Percentiles rank a stretch among this genome's conserved stretches.
Evolutionary conservation across 306 rosid genomes (phyloP).

Genomic region (Pachyrhizus erosus): DNA sequence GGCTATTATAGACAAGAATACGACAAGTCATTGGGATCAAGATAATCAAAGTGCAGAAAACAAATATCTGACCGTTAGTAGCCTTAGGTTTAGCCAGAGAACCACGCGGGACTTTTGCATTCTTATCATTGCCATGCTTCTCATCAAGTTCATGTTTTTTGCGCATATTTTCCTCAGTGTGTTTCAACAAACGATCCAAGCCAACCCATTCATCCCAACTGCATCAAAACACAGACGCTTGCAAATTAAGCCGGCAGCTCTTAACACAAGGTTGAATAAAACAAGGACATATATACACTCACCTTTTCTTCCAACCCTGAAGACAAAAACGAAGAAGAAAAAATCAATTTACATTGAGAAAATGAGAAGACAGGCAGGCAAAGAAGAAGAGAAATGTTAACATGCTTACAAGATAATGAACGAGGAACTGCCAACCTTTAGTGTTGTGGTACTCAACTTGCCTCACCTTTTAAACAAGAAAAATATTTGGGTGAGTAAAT

Average conservation of each 20-base stretch:
- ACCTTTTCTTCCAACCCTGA: constrained; percentile 97
- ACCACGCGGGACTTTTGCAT: constrained; percentile 40
- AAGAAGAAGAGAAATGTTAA: neutral
- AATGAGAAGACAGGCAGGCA: neutral
- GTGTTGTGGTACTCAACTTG: constrained; percentile 41
- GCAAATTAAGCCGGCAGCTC: constrained; percentile 18
- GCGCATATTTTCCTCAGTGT: constrained; percentile 64
- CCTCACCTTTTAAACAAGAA: constrained; percentile 58
- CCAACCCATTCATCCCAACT: constrained; percentile 97
- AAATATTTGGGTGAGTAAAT: neutral
- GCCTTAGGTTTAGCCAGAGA: constrained; percentile 53
- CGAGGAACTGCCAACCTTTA: constrained; percentile 56
- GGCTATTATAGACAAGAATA: neutral
- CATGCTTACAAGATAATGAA: constrained; percentile 77
- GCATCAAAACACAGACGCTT: constrained; percentile 36
- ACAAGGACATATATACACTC: constrained; percentile 23
- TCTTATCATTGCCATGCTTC: constrained; percentile 57
- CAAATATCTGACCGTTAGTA: constrained; percentile 52
- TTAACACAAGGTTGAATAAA: neutral
- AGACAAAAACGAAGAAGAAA: neutral
- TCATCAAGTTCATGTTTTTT: constrained; percentile 44
- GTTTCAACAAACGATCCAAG: constrained; percentile 69
- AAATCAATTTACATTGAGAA: neutral
- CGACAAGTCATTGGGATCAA: neutral
- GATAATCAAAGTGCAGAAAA: constrained; percentile 31